Conservation (phyloP, 352 stramenopile species). For the Blastocystis sp. region DNA sequence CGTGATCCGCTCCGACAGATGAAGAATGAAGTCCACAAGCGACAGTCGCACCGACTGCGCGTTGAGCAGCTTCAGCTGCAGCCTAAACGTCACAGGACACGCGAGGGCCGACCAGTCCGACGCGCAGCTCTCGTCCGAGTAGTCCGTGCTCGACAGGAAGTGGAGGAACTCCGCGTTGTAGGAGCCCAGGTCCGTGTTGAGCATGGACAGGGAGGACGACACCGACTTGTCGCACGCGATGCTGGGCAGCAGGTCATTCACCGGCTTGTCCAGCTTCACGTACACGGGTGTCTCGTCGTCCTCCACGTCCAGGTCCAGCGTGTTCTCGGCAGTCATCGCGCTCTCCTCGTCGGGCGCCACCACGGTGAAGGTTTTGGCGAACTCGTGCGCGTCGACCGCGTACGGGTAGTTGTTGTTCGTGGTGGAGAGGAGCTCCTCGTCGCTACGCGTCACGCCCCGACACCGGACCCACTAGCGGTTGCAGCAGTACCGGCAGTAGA, state of each 20-base stretch:
- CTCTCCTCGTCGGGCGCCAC: conserved; percentile 9
- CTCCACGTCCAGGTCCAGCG: not conserved
- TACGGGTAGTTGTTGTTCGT: not conserved
- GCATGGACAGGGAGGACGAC: not conserved
- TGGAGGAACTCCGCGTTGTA: not conserved
- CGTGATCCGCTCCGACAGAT: not conserved
- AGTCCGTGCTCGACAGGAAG: not conserved
- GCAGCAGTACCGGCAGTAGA: conserved; percentile 46
- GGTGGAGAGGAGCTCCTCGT: not conserved
- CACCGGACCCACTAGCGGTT: conserved; percentile 6
- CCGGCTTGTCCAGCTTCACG: not conserved
- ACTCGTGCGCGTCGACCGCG: not conserved
- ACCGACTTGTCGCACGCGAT: not conserved
- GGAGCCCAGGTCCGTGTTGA: not conserved
- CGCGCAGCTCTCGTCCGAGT: not conserved
- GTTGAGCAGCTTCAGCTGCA: not conserved
- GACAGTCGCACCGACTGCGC: not conserved
- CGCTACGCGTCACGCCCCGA: not conserved
- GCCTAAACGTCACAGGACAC: not conserved
- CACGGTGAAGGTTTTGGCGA: not conserved
- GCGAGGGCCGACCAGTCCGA: conserved; percentile 1
- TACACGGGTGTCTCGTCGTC: not conserved
- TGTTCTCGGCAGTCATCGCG: not conserved
- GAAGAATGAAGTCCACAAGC: not conserved
- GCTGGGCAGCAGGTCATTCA: not conserved